Percentiles rank a stretch among this genome's conserved stretches.
phyloP scores from a whole-genome alignment of 495 filamentous ascomycete species.

The Corynascus novoguineensis region DNA sequence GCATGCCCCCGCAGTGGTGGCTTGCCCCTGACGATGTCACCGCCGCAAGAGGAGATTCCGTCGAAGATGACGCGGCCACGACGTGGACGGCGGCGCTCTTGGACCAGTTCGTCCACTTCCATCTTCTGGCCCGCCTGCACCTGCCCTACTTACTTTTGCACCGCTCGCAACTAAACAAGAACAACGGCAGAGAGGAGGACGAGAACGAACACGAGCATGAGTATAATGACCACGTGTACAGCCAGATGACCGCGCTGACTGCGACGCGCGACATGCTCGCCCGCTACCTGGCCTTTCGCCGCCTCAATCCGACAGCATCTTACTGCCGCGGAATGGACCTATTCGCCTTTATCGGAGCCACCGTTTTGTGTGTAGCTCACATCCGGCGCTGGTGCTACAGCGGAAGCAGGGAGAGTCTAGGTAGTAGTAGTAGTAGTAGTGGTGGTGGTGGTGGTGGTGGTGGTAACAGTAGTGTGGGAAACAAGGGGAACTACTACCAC shows the following conservation, averaged over 20 bases:
- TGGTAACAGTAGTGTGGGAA: too few species aligned
- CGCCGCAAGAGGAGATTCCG: not conserved
- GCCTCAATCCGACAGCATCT: constrained; percentile 15
- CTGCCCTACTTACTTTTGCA: constrained; percentile 34
- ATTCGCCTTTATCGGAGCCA: constrained; percentile 33
- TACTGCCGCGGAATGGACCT: constrained; percentile 40
- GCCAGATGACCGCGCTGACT: constrained; percentile 33
- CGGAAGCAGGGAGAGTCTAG: too few species aligned
- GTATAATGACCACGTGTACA: constrained; percentile 18
- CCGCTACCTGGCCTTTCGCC: constrained; percentile 35
- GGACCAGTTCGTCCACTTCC: constrained; percentile 32
- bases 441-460: not conserved
- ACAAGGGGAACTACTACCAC: too few species aligned
- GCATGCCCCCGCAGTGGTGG: constrained; percentile 36
- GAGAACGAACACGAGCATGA: not conserved
- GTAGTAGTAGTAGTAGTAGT: not conserved
- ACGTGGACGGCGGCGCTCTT: constrained; percentile 25
- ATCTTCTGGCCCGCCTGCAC: constrained; percentile 33
- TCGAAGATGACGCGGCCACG: constrained; percentile 11
- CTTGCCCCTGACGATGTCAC: constrained; percentile 15
- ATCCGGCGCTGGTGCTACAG: constrained; percentile 19
- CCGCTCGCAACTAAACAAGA: not conserved
- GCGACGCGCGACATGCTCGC: constrained; percentile 36
- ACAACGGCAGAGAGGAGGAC: constrained; percentile 1
- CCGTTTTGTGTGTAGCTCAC: constrained; percentile 33